These are phyloP conservation scores for Coniosporium tulheliwenetii DNA, from an alignment of 2,329 filamentous ascomycete species.

Conservation along the genomic window DNA sequence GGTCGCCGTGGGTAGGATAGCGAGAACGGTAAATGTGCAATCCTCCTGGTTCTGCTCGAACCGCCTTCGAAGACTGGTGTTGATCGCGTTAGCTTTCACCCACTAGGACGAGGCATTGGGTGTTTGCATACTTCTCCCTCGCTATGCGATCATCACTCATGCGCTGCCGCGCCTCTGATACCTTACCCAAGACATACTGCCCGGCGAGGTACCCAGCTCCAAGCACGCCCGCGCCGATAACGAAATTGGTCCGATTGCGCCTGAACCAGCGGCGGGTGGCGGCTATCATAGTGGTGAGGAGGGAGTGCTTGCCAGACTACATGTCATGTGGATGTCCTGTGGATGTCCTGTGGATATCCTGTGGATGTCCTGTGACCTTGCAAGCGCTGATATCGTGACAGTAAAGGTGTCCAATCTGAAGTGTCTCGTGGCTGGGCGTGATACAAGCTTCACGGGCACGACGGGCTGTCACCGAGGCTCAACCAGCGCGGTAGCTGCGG, in stretches of 20 bases:
- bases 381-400: too few species aligned
- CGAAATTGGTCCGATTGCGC: constrained; percentile 80
- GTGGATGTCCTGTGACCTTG: too few species aligned
- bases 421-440: too few species aligned
- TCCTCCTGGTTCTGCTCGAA: constrained; percentile 99
- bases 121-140: constrained; percentile 68
- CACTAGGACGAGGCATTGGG: not conserved
- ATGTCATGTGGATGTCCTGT: too few species aligned
- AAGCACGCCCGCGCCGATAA: constrained; percentile 73
- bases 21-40: constrained; percentile 95
- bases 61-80: constrained; percentile 64
- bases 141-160: constrained; percentile 94
- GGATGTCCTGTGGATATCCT: too few species aligned
- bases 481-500: too few species aligned
- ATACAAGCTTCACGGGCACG: too few species aligned
- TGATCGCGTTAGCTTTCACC: too few species aligned
- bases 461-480: too few species aligned
- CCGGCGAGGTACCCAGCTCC: constrained; percentile 84
- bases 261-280: constrained; percentile 80
- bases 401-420: too few species aligned
- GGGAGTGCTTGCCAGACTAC: not conserved
- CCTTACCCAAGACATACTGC: constrained; percentile 83
- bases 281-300: constrained; percentile 35
- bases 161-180: constrained; percentile 84
- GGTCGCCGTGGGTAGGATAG: constrained; percentile 79